Evolutionary conservation across 129 eudicot genomes (phyloP).

Genomic region (Tanacetum coccineum): DNA sequence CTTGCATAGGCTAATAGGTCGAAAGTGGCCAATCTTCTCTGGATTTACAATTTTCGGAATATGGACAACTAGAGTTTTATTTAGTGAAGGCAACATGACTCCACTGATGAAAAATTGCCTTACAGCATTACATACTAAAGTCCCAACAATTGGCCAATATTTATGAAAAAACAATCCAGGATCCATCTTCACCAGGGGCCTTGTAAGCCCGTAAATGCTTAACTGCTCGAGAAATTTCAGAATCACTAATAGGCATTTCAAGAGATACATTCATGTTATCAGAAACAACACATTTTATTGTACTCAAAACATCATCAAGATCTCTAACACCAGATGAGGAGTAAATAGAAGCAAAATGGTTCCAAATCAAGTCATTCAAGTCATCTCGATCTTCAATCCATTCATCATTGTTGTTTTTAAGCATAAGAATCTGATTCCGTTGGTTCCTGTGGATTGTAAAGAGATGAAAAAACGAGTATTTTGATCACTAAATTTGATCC

Average conservation of each 20-base stretch:
- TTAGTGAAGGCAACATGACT: not conserved
- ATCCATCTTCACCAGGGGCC: constrained; percentile 17
- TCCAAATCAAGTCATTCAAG: too few species aligned
- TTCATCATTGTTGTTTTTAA: not conserved
- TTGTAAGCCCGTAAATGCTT: not conserved
- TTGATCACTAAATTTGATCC: constrained; percentile 6
- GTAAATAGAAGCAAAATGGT: not conserved
- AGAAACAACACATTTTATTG: not conserved
- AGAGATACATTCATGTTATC: too few species aligned
- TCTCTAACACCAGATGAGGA: not conserved
- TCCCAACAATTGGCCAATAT: constrained; percentile 12
- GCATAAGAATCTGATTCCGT: not conserved
- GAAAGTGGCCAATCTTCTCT: not conserved
- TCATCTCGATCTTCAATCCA: not conserved
- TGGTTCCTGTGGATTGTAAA: not conserved
- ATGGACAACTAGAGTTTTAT: not conserved
- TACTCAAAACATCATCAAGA: not conserved
- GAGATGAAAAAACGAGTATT: constrained; percentile 5
- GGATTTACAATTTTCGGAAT: not conserved
- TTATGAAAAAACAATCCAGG: not conserved
- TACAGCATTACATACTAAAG: not conserved
- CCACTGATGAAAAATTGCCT: not conserved
- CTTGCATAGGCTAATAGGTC: too few species aligned
- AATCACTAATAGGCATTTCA: not conserved
- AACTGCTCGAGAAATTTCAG: not conserved